Conservation (phyloP, 192 early-diverging fungal species). For the Dimargaris cristalligena region DNA sequence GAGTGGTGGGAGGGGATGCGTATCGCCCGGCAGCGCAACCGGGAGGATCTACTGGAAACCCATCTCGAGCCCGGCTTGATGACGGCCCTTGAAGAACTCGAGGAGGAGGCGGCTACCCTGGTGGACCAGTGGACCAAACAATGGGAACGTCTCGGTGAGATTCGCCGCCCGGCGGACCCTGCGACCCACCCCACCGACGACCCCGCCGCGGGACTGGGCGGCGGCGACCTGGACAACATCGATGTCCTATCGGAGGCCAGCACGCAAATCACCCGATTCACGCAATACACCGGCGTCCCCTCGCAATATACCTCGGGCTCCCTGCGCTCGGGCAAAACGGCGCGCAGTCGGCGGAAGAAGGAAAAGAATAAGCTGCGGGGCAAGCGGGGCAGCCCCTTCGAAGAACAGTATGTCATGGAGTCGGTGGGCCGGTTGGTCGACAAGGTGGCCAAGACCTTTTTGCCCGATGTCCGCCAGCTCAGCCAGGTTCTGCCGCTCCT, state of each 20-base stretch:
- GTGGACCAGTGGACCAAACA: conserved; percentile 15
- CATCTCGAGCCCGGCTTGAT: conserved; percentile 47
- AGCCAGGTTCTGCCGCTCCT: too few relatives aligned
- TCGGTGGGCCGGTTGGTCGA: conserved; percentile 42
- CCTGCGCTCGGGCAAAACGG: conserved; percentile 33
- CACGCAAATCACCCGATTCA: conserved; percentile 79
- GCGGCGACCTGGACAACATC: conserved; percentile 39
- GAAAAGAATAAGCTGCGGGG: conserved; percentile 72
- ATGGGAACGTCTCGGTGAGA: conserved; percentile 16
- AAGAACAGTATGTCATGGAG: conserved; percentile 76
- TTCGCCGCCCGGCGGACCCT: conserved; percentile 17
- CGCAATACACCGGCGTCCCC: conserved; percentile 53
- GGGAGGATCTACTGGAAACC: conserved; percentile 58
- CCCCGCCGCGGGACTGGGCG: background rate
- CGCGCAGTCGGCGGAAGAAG: conserved; percentile 31
- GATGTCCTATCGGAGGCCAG: conserved; percentile 93
- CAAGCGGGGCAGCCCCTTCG: conserved; percentile 74
- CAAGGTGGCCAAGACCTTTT: too few relatives aligned
- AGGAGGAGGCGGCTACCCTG: conserved; percentile 25
- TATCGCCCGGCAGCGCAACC: conserved; percentile 33
- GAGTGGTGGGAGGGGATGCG: conserved; percentile 68
- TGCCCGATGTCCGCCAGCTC: too few relatives aligned
- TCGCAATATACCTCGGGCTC: conserved; percentile 12
- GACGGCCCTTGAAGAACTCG: conserved; percentile 19
- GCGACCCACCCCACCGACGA: conserved; percentile 3